Evolutionary conservation across 2,329 filamentous ascomycete species (phyloP), one percentile per base, ranked within the genome.

Genomic region (Aspergillus sp.): DNA sequence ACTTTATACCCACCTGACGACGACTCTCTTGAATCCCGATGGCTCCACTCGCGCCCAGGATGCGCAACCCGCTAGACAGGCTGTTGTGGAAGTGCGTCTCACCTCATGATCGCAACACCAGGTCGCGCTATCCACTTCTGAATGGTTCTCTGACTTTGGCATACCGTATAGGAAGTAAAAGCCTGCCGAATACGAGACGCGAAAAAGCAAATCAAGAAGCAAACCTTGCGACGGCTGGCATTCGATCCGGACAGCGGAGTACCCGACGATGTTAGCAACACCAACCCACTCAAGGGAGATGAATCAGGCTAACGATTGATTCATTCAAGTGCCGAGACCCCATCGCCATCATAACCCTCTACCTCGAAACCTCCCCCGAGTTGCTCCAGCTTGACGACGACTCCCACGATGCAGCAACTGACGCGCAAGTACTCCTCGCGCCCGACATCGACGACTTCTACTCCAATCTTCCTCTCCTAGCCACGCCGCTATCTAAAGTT

Each of bases 1-100:
- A 47, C 64, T 80, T 8, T 77, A 80, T 62, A 71, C 76, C 47
- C 70, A 77, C 41, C 51, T 81, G 2, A 78, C 75, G 2, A 71
- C 65, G 0, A 67, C 70, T 8, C 47, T 79, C 2, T 67, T 81
- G 27, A 75, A 76, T 49, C 64, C 71, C 1, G 77, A 81, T 73
- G 77, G 72, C 48, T 79, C 77, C 17, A 78, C 75, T 5, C 71
- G 68, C 38, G 69, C 68, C 19, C 64, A 71, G 39, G 67, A 71
- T 58, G 64, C 66, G 38, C 71, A 71, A 59, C 70, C 73, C 15
- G 67, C 64, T 32, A 69, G 74, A 23, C 68, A 62, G 64, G 68
- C 65, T 30, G 69, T 71, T 56, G 61, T 68, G 53, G 71, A 74
- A 58, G 76, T 78, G 70, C 61, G 73, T 19, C 41, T 32, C 5